These are phyloP conservation scores for Aspergillus arachidicola DNA, from an alignment of 2,329 filamentous ascomycete genomes.

Conservation along the genomic window DNA sequence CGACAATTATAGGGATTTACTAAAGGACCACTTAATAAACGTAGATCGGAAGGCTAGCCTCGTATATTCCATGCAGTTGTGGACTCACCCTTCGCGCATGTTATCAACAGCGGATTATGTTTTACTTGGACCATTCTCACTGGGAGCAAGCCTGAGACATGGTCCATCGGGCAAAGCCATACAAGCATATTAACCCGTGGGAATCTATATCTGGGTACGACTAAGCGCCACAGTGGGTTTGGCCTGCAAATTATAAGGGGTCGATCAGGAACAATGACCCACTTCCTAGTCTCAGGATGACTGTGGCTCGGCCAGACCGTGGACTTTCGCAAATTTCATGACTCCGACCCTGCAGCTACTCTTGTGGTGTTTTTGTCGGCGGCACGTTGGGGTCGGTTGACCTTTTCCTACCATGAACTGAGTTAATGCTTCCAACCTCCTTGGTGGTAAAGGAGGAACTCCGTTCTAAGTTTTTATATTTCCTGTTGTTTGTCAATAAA, in stretches of 20 bases:
- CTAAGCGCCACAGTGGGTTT: neutral
- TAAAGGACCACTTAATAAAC: neutral
- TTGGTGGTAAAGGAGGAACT: too few species aligned
- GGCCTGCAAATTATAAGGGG: neutral
- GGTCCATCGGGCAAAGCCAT: neutral
- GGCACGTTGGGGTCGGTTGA: neutral
- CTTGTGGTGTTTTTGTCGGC: neutral
- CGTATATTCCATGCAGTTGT: neutral
- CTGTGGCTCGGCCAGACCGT: neutral
- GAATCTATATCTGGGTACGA: neutral
- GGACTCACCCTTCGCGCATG: neutral
- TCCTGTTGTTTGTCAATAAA: too few species aligned
- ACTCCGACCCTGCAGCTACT: neutral
- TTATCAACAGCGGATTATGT: neutral
- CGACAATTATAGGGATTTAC: too few species aligned
- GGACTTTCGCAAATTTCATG: too few species aligned
- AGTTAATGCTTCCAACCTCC: too few species aligned
- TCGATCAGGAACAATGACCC: neutral
- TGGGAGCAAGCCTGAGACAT: neutral
- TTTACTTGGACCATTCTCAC: neutral
- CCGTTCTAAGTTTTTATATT: too few species aligned
- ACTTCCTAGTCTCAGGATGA: neutral
- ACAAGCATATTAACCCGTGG: neutral
- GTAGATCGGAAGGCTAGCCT: neutral
- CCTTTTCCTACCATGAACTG: neutral